Evolutionary conservation across 495 filamentous ascomycete species (phyloP), one percentile per base, ranked within the genome.

Genomic region (Lepraria neglecta): DNA sequence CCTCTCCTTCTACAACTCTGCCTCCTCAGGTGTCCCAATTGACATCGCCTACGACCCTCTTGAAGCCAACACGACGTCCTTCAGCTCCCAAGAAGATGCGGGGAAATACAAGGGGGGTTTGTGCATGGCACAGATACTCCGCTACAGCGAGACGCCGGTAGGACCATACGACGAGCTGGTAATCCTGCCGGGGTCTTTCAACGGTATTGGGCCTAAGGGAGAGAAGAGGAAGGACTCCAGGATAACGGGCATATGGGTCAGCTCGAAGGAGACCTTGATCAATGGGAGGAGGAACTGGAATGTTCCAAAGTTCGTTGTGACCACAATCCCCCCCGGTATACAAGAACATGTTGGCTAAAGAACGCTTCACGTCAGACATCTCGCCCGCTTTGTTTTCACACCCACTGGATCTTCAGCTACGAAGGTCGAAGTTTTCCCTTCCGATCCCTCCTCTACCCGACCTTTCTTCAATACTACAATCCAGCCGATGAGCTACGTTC

Each of bases 251-350:
- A 78, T 82, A n/a, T 82, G 78, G 62, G 78, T 82, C 51, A 77
- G 71, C 53, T 74, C 77, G 62, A 71, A 76, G 56, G 67, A 77
- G 28, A 80, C 75, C 2, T 73, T 71, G 43, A 78, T 70, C 64
- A 80, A 81, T 64, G 78, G 79, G 47, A 56, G 74, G 56, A 64
- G 61, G 73, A 77, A 78, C 59, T 81, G 77, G 77, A 81, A 80
- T 67, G 76, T 80, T 45, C 77, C 79, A 11, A 81, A 81, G 65
- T 64, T 27, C 3, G 57, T 57, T 28, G 24, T 2, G 24, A 24
- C 24, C 2, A 24, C 24, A 24, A 24, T 24, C 24, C 24, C 24
- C 24, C 24, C 24, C 1, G 24, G 24, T 24, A 24, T 2, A 24
- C 24, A 24, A 24, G 24, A 24, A 24, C 24, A 24, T 24, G 2